Evolutionary conservation across 2,329 filamentous ascomycete genomes (phyloP), one percentile per base, ranked within the genome.

Genomic region (Pseudomassariella vexata): DNA sequence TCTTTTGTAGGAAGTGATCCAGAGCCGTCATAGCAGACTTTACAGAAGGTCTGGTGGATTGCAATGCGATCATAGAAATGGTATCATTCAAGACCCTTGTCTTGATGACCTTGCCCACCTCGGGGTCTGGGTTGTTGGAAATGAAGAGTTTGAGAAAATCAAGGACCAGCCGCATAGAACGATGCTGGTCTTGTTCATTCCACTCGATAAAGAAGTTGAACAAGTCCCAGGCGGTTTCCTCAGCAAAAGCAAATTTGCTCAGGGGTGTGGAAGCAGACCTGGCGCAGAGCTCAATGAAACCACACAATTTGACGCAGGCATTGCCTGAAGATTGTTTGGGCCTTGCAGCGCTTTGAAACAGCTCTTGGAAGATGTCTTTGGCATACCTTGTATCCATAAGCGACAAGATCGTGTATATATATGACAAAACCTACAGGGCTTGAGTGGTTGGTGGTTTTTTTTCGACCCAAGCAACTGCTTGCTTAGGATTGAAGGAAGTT

Each of bases 21-120:
- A 86, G 59, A 11, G 73, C 73, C 47, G 80, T 79, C 39, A 87
- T 70, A 6, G 79, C 75, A 21, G 82, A 82, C 51, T 86, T 86
- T 24, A 79, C 76, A 31, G 80, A 65, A 8, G 78, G 71, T 41
- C 74, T 78, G 11, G 76, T 66, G 20, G 76, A 76, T 38, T 73
- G 66, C 35, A 74, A 69, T 15, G 70, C 66, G 24, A 85, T 68
- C 10, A 81, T 74, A 2, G 72, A 68, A 11, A 83, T 48, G 6
- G 79, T 64, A 5, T 61, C 69, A 17, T 65, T 53, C 11, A 79
- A 46, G 6, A 81, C 61, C 11, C 49, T 51, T 12, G 50, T 44
- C 44, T 70, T 73, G 19, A 69, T 59, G 4, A 50, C 38, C 9
- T 44, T 47, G 3, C 59, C 57, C 14, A 50, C 52, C n/a, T 54